phyloP scores from a whole-genome alignment of 2,329 filamentous ascomycete genomes.

The Pseudomassariella vexata region DNA sequence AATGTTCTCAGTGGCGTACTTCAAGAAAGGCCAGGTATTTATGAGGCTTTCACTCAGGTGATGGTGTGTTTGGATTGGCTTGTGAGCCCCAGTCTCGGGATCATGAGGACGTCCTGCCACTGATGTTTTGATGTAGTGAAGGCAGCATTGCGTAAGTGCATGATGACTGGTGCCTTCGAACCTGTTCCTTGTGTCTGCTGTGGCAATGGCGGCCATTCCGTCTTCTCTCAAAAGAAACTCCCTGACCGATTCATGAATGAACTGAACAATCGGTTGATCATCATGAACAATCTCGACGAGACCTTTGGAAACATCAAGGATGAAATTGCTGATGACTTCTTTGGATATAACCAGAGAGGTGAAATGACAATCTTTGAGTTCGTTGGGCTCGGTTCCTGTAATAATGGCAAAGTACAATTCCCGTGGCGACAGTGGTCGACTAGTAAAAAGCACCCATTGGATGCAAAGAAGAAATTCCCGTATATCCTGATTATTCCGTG shows the following conservation, averaged over 20 bases:
- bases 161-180: constrained; percentile 32
- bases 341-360: too few species aligned
- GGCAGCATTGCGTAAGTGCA: constrained; percentile 30
- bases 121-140: constrained; percentile 1
- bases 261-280: constrained; percentile 33
- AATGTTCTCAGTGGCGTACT: constrained; percentile 5
- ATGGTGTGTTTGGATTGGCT: neutral
- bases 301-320: constrained; percentile 41
- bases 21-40: constrained; percentile 9
- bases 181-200: constrained; percentile 23
- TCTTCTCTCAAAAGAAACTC: constrained; percentile 37
- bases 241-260: constrained; percentile 46
- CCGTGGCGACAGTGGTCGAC: constrained; percentile 24
- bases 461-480: constrained; percentile 33
- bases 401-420: constrained; percentile 33
- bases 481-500: constrained; percentile 28
- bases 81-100: neutral
- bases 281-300: constrained; percentile 35
- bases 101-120: too few species aligned
- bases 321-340: neutral
- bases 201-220: constrained; percentile 23
- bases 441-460: constrained; percentile 34
- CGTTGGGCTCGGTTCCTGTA: constrained; percentile 13
- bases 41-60: neutral
- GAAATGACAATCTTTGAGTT: constrained; percentile 18